Conservation (phyloP, 1,284 basidiomycete genomes). For the Xerocomus amazonicus region DNA sequence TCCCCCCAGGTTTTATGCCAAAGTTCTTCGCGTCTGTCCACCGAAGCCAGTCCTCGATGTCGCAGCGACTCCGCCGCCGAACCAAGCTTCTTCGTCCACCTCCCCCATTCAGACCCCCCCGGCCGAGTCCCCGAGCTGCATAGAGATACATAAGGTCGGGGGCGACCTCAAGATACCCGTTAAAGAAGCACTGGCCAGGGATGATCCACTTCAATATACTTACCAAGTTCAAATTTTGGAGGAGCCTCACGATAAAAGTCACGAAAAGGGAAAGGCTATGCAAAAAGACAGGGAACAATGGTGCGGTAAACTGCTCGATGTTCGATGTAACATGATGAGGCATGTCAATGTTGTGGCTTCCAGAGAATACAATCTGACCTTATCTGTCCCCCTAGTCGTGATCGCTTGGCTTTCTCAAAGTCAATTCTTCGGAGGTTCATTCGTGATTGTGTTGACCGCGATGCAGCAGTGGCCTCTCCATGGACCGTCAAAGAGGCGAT, state of each 20-base stretch:
- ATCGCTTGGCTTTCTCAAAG: conserved; percentile 93
- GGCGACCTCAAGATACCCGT: conserved; percentile 74
- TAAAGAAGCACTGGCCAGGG: conserved; percentile 68
- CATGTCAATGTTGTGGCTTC: conserved; percentile 34
- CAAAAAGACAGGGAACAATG: conserved; percentile 54
- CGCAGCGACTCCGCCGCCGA: conserved; percentile 37
- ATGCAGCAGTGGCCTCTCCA: conserved; percentile 87
- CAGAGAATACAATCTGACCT: conserved; percentile 5
- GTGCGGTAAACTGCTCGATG: conserved; percentile 74
- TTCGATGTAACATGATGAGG: conserved; percentile 78
- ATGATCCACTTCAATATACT: conserved; percentile 81
- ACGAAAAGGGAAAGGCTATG: conserved; percentile 54
- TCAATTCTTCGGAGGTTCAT: conserved; percentile 95
- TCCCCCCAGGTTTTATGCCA: conserved; percentile 67
- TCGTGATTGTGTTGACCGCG: conserved; percentile 88
- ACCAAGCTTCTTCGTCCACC: conserved; percentile 34
- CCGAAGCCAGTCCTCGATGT: conserved; percentile 53
- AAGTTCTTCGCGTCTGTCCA: conserved; percentile 69
- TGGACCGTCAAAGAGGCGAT: conserved; percentile 91
- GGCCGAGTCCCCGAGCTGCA: conserved; percentile 37
- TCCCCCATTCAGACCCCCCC: conserved; percentile 29
- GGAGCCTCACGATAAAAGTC: conserved; percentile 65
- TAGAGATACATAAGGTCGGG: conserved; percentile 64
- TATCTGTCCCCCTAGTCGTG: conserved; percentile 57
- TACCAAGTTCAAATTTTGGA: conserved; percentile 88